These are phyloP conservation scores for Gonium pectorale DNA, from an alignment of 139 green algal species.

Conservation along the genomic window DNA sequence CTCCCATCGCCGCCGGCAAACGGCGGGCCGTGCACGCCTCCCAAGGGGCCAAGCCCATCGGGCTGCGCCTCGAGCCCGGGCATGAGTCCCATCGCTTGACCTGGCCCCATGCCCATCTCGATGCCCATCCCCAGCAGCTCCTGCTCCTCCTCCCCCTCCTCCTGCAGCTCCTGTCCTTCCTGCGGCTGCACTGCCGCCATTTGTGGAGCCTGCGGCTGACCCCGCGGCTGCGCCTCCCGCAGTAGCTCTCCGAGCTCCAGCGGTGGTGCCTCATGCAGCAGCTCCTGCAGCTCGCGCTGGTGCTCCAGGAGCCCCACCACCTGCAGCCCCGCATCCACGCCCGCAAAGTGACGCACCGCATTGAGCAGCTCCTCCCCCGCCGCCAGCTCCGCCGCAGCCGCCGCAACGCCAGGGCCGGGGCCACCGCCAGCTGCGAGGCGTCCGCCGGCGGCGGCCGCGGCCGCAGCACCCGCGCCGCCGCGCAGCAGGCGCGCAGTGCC, in stretches of 20 bases:
- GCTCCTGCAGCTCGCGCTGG: constrained; percentile 55
- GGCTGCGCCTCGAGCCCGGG: too few species aligned
- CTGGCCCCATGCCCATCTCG: too few species aligned
- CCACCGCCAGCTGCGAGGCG: background rate
- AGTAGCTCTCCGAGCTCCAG: constrained; percentile 29
- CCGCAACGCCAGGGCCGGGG: background rate
- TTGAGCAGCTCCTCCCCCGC: background rate
- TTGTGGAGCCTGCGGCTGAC: background rate
- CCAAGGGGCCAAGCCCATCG: too few species aligned
- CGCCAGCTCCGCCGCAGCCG: background rate
- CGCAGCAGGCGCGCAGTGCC: background rate
- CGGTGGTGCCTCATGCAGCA: constrained; percentile 43
- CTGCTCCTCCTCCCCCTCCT: background rate
- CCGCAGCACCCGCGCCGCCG: background rate
- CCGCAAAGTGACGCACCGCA: constrained; percentile 1
- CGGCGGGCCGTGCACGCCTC: too few species aligned
- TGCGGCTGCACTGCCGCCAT: background rate
- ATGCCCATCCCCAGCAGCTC: background rate
- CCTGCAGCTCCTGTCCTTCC: background rate
- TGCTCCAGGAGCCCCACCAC: constrained; percentile 53
- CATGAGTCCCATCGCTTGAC: too few species aligned
- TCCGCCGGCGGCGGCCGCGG: background rate
- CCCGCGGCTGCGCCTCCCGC: background rate
- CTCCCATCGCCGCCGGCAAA: too few species aligned
- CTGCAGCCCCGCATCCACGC: background rate